Base-by-base conservation (phyloP, 768 basidiomycete species). In the Auriculariales sp. region DNA sequence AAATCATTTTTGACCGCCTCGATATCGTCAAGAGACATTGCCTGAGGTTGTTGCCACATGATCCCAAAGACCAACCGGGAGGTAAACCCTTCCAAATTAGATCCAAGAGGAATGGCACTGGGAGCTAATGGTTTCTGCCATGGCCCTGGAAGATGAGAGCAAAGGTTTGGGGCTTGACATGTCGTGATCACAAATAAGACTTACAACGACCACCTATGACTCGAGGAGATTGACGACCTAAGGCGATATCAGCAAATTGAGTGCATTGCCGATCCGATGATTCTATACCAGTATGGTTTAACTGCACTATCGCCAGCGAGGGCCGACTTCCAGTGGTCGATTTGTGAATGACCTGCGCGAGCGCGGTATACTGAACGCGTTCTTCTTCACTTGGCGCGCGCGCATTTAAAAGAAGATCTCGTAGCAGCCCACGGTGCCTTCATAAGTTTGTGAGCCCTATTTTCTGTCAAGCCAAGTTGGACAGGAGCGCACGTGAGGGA, bases 151-250 rank as follows among this genome's bases (percentile, higher is more conserved):
- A n/a, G n/a, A n/a, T n/a, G n/a, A n/a, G n/a, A n/a, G n/a, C n/a
- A n/a, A n/a, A n/a, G n/a, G n/a, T n/a, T n/a, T n/a, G n/a, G n/a
- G n/a, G n/a, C n/a, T n/a, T n/a, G n/a, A n/a, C n/a, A n/a, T n/a
- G n/a, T n/a, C n/a, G n/a, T n/a, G n/a, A n/a, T n/a, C n/a, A n/a
- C n/a, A n/a, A n/a, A n/a, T n/a, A n/a, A n/a, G n/a, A n/a, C n/a
- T n/a, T n/a, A n/a, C n/a, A 55, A n/a, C 89, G 75, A 24, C 83
- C 84, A 15, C 82, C 79, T 24, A 87, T 54, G 39, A 89, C 50
- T 50, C 82, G 81, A 7, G 78, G 66, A 2, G 89, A 89, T 62
- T 97, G 93, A 5, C 92, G 75, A 3, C 93, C 39, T 44, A 32
- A 22, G 17, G 17, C 1, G 27, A 27, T 5, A 33, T 28, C 11